Percentiles rank a stretch among this genome's conserved stretches.
phyloP scores from a whole-genome alignment of 139 green algal genomes.

The Dunaliella sp. region DNA sequence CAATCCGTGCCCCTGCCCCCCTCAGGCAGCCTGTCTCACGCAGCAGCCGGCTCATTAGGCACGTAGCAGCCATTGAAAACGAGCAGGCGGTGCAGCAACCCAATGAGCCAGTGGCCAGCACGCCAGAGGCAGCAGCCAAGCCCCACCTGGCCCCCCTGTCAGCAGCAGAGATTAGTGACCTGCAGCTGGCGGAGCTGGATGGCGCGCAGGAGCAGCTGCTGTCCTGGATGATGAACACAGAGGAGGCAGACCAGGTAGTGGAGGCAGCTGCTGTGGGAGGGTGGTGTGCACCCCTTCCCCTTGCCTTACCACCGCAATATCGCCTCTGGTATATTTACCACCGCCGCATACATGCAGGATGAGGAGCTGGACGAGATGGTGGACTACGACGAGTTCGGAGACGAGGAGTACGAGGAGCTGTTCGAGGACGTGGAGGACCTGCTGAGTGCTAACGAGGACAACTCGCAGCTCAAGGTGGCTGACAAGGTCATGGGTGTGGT shows the following conservation, averaged over 20 bases:
- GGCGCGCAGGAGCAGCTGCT: conserved; percentile 53
- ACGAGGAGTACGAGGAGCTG: conserved; percentile 40
- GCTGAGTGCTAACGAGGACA: conserved; percentile 46
- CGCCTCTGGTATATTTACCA: background rate
- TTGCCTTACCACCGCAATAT: background rate
- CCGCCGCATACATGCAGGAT: background rate
- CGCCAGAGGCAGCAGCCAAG: background rate
- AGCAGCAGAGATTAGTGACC: conserved; percentile 18
- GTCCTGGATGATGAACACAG: conserved; percentile 46
- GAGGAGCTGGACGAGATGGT: conserved; percentile 56
- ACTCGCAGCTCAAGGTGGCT: conserved; percentile 51
- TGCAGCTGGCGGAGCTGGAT: conserved; percentile 50
- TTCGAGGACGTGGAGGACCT: conserved; percentile 55
- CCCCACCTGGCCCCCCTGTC: conserved; percentile 1
- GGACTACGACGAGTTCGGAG: conserved; percentile 52
- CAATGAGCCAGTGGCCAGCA: conserved; percentile 24
- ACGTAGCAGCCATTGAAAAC: conserved; percentile 45
- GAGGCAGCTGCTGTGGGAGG: conserved; percentile 3
- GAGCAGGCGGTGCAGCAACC: conserved; percentile 33
- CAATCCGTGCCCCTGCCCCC: too few species aligned
- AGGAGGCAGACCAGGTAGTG: conserved; percentile 46
- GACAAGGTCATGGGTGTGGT: conserved; percentile 72
- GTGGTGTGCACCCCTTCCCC: background rate
- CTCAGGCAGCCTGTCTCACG: background rate
- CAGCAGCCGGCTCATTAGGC: conserved; percentile 9